Evolutionary conservation across 495 filamentous ascomycete genomes (phyloP), one percentile per base, ranked within the genome.

Genomic region (Tuber calosporum): DNA sequence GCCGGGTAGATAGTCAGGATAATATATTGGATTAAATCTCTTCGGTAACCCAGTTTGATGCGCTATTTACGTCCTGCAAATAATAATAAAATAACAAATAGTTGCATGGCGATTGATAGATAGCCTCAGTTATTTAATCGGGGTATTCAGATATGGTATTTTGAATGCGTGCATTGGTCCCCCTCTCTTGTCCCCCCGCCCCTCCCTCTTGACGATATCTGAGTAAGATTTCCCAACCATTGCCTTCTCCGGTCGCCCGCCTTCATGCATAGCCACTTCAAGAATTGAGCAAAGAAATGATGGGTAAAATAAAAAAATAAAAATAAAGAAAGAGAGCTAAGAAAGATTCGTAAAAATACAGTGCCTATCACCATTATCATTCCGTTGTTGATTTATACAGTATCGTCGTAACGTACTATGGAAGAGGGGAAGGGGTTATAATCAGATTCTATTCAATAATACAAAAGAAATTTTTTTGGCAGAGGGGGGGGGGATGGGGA

Each of bases 361-460:
- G 26, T 11, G 8, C 15, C 26, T 30, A 26, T 30, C 53, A 62
- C 53, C n/a, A 62, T 30, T 71, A 40, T 79, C 36, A 79, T 73
- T 79, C 79, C 15, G 68, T 74, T 9, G 92, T 96, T 20, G 94
- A 93, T 86, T 97, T 97, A 84, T 98, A 97, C 86, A 99, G 89
- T 77, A 99, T 94, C 0, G 93, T 97, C 15, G 94, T 99, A 26
- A 98, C 92, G 83, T 98, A 97, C 94, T 98, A 62, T 62, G 3
- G 11, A 26, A 58, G 22, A n/a, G 8, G 1, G 11, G n/a, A 62
- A 62, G 80, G 36, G 70, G 38, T 62, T 43, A 17, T 17, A 26
- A 22, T 73, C 39, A 73, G 72, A 20, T 37, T 53, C 17, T 7
- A 71, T 75, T 81, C 34, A 72, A 68, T 26, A 71, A 34, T 34